phyloP scores from a whole-genome alignment of 768 basidiomycete species.

The Paxillus involutus region DNA sequence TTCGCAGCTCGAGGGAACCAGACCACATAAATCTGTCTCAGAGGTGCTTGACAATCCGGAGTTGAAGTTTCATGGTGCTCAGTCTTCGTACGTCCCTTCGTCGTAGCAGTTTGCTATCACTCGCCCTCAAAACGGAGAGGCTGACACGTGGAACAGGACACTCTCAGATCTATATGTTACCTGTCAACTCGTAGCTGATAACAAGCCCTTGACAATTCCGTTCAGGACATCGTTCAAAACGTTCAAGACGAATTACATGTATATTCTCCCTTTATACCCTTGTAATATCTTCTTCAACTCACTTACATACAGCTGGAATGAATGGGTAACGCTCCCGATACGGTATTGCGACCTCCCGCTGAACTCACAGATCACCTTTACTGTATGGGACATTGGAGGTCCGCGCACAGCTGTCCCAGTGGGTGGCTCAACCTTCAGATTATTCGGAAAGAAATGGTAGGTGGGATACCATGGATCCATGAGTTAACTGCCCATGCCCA shows the following conservation, averaged over 20 bases:
- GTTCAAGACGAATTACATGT: constrained; percentile 84
- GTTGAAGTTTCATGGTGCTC: constrained; percentile 78
- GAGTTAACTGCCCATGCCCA: background rate
- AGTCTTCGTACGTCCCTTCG: constrained; percentile 55
- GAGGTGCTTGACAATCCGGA: constrained; percentile 85
- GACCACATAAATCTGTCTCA: constrained; percentile 68
- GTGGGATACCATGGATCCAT: constrained; percentile 13
- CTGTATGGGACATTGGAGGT: constrained; percentile 93
- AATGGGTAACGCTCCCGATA: constrained; percentile 90
- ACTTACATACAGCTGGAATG: constrained; percentile 74
- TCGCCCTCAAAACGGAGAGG: constrained; percentile 26
- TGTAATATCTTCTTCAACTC: background rate
- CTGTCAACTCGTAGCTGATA: constrained; percentile 89
- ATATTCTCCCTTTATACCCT: constrained; percentile 21
- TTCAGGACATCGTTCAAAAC: constrained; percentile 92
- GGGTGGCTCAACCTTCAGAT: constrained; percentile 85
- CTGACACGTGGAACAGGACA: constrained; percentile 49
- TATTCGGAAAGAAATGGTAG: constrained; percentile 94
- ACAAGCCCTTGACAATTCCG: constrained; percentile 89
- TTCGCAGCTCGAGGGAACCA: constrained; percentile 82
- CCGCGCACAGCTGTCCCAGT: constrained; percentile 78
- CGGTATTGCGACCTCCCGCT: constrained; percentile 92
- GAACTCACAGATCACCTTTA: constrained; percentile 87
- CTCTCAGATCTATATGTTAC: constrained; percentile 93
- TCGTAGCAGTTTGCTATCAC: constrained; percentile 1